Evolutionary conservation across 1,139 yeast species (phyloP), one percentile per base, ranked within the genome.

Genomic region (Hemisphaericaspora xylofermentans): DNA sequence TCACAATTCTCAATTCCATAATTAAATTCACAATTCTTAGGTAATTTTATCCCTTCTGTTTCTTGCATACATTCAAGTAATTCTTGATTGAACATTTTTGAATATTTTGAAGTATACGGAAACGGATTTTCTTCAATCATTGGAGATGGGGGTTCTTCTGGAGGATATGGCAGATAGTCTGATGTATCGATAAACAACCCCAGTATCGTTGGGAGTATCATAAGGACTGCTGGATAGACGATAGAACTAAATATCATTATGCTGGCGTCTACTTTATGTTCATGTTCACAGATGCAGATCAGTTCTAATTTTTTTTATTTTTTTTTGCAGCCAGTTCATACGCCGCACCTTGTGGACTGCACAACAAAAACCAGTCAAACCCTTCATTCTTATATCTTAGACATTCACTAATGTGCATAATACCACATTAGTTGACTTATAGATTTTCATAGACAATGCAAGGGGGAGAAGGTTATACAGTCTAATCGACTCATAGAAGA

Each of bases 251-350:
- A 7, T 7, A 25, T 25, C 8, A 8, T 25, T 8, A 8, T 25
- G 27, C 10, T 25, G 13, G 6, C 10, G 13, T 25, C 8, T 6
- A 21, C 12, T 25, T 8, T 6, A n/a, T 25, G 12, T 5, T n/a
- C n/a, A 13, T 3, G 15, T 16, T 29, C 32, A 29, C 21, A 17
- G 10, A 24, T 24, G 27, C n/a, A n/a, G n/a, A n/a, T n/a, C n/a
- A n/a, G 25, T 6, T 22, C 10, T 22, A 7, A 4, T 25, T 25
- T 25, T 25, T 25, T 6, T 10, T 25, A 4, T 36, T 35, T 38
- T 40, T 44, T 33, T 43, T 44, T 17, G 41, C 43, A 25, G 44
- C 48, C 34, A 36, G 34, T 33, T 43, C 46, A 8, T 8, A 19
- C 5, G 7, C 22, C 22, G 5, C 7, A 5, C 8, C 22, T 19